Evolutionary conservation across 2,329 filamentous ascomycete genomes (phyloP).

Genomic region (Arthrobotrys iridis): DNA sequence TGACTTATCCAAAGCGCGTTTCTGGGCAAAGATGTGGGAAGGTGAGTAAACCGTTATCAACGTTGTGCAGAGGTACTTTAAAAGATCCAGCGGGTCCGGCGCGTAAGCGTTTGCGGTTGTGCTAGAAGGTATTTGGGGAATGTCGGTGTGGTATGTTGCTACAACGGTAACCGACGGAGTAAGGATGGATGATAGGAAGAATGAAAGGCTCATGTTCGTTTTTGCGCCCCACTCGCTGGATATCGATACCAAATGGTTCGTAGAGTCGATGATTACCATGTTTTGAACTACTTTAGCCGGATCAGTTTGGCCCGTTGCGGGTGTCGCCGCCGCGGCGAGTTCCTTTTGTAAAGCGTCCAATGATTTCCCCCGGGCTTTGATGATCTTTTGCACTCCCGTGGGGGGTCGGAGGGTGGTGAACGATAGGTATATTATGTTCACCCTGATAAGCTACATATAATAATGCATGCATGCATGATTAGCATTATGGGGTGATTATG

Average conservation of each 20-base stretch:
- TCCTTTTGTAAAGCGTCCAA: conserved; percentile 70
- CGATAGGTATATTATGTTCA: conserved; percentile 77
- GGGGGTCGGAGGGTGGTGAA: conserved; percentile 77
- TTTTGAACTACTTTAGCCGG: conserved; percentile 7
- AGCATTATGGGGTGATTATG: background rate
- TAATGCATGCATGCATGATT: background rate
- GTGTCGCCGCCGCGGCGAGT: conserved; percentile 65
- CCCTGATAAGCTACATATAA: conserved; percentile 65
- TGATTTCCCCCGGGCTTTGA: conserved; percentile 72
- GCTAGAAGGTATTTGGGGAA: conserved; percentile 67
- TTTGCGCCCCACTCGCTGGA: conserved; percentile 33
- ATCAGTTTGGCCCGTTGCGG: conserved; percentile 33
- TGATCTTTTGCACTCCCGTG: conserved; percentile 72
- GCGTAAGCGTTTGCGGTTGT: conserved; percentile 62
- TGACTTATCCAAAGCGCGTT: conserved; percentile 79
- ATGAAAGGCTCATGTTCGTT: conserved; percentile 60
- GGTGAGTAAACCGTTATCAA: conserved; percentile 79
- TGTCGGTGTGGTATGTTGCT: conserved; percentile 82
- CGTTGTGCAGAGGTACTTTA: conserved; percentile 88
- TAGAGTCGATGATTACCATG: conserved; percentile 43
- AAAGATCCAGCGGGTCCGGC: conserved; percentile 75
- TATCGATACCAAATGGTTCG: conserved; percentile 39
- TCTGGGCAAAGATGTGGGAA: conserved; percentile 76
- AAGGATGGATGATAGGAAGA: conserved; percentile 76
- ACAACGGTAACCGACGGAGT: conserved; percentile 76